Percentiles rank a stretch among this genome's conserved stretches.
These are phyloP conservation scores for Entomortierella beljakovae DNA, from an alignment of 192 early-diverging fungal genomes.

Conservation along the genomic window DNA sequence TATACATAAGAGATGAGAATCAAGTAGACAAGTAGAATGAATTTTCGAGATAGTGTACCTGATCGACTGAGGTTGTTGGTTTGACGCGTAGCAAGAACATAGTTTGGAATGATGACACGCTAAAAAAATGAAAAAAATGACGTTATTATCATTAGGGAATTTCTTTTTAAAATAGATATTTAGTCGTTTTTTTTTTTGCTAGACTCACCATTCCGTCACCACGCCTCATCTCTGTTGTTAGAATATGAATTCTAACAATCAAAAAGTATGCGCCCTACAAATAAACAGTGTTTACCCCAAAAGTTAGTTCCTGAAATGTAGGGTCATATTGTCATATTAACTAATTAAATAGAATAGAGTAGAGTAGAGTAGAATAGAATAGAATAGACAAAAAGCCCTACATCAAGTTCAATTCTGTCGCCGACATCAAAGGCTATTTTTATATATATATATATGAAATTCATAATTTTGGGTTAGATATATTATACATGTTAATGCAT, in stretches of 20 bases:
- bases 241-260: conserved; percentile 33
- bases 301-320: too few relatives aligned
- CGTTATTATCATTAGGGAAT: background rate
- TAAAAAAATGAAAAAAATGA: background rate
- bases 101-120: conserved; percentile 32
- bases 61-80: conserved; percentile 45
- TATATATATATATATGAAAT: background rate
- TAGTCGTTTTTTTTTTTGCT: background rate
- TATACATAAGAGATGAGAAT: too few relatives aligned
- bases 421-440: conserved; percentile 41
- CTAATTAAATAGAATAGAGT: too few relatives aligned
- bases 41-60: conserved; percentile 1
- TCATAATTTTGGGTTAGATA: background rate
- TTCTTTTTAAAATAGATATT: background rate
- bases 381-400: background rate
- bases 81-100: conserved; percentile 21
- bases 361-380: too few relatives aligned
- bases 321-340: too few relatives aligned
- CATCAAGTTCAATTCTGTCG: conserved; percentile 29
- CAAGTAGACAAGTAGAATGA: too few relatives aligned
- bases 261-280: conserved; percentile 33
- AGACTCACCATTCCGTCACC: conserved; percentile 40
- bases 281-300: too few relatives aligned
- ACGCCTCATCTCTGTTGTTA: conserved; percentile 44
- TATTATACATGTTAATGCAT: too few relatives aligned